phyloP scores from a whole-genome alignment of 306 rosid genomes.

The Casuarina cunninghamiana region DNA sequence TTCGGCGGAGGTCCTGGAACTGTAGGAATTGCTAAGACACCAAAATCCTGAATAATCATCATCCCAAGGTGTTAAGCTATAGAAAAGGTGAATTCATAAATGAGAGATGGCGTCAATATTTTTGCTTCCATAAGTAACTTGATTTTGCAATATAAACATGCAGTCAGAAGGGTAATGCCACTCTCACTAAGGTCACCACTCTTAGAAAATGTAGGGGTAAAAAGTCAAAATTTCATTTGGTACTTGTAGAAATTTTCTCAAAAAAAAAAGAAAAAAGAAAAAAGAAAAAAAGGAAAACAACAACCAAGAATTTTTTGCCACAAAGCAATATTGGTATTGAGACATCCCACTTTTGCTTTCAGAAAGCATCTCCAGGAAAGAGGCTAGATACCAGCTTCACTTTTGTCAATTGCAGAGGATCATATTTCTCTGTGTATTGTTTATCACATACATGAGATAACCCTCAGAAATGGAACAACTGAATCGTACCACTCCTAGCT shows the following conservation, averaged over 20 bases:
- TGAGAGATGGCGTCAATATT: not conserved
- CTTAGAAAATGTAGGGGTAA: not conserved
- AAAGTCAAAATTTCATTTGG: not conserved
- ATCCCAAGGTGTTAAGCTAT: not conserved
- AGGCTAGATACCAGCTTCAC: not conserved
- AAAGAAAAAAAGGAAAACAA: not conserved
- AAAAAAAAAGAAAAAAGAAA: not conserved
- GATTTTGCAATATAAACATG: not conserved
- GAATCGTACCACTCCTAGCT: not conserved
- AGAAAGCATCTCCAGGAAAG: not conserved
- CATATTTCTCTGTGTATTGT: not conserved
- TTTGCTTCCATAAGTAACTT: not conserved
- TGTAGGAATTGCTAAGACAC: constrained; percentile 80
- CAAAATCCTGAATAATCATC: constrained; percentile 57
- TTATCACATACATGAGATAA: not conserved
- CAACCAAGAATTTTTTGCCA: not conserved
- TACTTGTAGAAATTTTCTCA: not conserved
- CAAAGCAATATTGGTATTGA: not conserved
- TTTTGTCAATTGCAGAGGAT: not conserved
- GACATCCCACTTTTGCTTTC: not conserved
- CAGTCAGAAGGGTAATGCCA: not conserved
- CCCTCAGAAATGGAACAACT: not conserved
- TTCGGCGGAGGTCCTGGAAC: constrained; percentile 91
- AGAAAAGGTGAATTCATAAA: not conserved
- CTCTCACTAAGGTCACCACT: not conserved